phyloP scores from a whole-genome alignment of 768 basidiomycete species.

The Boletus barrowsii region DNA sequence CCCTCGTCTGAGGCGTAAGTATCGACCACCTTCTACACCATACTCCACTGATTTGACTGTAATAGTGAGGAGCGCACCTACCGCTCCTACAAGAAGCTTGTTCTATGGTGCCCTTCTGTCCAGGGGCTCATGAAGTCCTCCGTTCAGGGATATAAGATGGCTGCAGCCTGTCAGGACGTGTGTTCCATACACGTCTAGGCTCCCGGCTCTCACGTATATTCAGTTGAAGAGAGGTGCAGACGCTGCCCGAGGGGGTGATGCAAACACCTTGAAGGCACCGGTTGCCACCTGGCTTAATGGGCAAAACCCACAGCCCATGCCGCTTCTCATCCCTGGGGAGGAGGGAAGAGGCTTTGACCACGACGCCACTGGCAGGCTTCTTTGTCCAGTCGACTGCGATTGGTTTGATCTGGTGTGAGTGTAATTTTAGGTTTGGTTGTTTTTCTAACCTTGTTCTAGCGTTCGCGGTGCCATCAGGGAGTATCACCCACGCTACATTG shows the following conservation, averaged over 20 bases:
- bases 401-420: not conserved
- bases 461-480: not conserved
- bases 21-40: not conserved
- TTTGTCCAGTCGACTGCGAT: not conserved
- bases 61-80: constrained; percentile 2
- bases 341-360: not conserved
- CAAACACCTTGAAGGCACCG: not conserved
- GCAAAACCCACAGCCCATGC: not conserved
- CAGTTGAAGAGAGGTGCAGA: constrained; percentile 17
- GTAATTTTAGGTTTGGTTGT: not conserved
- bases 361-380: not conserved
- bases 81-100: constrained; percentile 6
- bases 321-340: not conserved
- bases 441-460: not conserved
- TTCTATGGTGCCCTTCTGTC: constrained; percentile 4
- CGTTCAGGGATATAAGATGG: not conserved
- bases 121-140: not conserved
- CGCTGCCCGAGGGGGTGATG: constrained; percentile 11
- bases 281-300: constrained; percentile 10
- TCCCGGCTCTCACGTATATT: not conserved
- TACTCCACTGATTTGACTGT: not conserved
- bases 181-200: not conserved
- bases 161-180: constrained; percentile 7
- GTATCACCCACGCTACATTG: not conserved
- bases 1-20: too few relatives aligned